phyloP scores from a whole-genome alignment of 306 rosid genomes.

The Rosa rugosa region DNA sequence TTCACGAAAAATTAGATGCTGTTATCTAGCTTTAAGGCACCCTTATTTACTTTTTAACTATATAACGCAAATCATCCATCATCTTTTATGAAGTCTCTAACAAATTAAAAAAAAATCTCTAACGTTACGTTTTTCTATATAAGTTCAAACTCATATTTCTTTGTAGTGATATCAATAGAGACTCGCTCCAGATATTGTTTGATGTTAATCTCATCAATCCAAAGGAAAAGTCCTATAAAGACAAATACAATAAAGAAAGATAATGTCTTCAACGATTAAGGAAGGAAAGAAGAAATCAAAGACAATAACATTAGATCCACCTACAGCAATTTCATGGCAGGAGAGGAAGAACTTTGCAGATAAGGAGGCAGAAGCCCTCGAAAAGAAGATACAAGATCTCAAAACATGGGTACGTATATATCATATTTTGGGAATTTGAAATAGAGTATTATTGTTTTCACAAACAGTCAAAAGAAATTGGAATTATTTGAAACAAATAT shows the following conservation, averaged over 20 bases:
- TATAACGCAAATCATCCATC: background rate
- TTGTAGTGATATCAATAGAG: background rate
- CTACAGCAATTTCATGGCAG: conserved; percentile 19
- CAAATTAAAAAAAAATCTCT: no score
- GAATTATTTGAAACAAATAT: no score
- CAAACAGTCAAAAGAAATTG: background rate
- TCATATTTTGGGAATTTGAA: background rate
- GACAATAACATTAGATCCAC: background rate
- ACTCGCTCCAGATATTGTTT: background rate
- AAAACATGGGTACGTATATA: conserved; percentile 22
- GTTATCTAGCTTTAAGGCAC: background rate
- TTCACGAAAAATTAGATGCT: background rate
- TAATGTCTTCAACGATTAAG: conserved; percentile 9
- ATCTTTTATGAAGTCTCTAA: background rate
- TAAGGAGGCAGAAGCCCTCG: conserved; percentile 21
- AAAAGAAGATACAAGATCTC: conserved; percentile 33
- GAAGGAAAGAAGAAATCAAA: conserved; percentile 22
- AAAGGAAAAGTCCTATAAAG: background rate
- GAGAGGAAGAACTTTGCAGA: conserved; percentile 33
- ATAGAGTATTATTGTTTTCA: no score
- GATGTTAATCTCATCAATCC: background rate
- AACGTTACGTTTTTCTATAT: background rate
- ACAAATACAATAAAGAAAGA: background rate
- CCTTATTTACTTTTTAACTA: background rate
- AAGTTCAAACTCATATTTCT: background rate